Conservation (phyloP, 257 asterid genomes). For the Solanum clarkiae region DNA sequence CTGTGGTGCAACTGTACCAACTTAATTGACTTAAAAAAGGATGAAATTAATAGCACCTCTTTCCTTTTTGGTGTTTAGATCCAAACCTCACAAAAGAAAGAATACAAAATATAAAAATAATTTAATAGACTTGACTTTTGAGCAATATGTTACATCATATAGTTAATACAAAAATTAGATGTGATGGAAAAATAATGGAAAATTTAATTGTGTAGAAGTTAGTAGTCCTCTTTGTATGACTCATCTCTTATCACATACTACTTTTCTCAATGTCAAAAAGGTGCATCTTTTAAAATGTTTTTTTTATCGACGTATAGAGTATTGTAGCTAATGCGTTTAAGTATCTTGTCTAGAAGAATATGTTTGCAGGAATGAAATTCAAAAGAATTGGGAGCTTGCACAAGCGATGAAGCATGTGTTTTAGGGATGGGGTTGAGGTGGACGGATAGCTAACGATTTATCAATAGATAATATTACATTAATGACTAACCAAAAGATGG, state of each 20-base stretch:
- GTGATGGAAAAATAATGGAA: neutral
- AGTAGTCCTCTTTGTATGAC: neutral
- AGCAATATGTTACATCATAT: neutral
- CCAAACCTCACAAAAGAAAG: neutral
- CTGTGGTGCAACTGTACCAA: neutral
- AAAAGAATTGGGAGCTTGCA: too few species aligned
- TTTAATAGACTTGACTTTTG: neutral
- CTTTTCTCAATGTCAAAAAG: neutral
- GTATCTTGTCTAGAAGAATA: too few species aligned
- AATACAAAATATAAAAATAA: neutral
- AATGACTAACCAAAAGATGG: neutral
- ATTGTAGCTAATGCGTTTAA: too few species aligned
- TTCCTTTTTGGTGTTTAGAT: neutral
- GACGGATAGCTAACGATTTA: too few species aligned
- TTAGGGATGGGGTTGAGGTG: neutral
- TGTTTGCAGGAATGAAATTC: too few species aligned
- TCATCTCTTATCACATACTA: neutral
- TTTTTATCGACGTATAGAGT: too few species aligned
- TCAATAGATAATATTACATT: neutral
- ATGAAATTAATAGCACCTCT: neutral
- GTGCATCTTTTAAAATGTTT: neutral
- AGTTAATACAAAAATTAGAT: neutral
- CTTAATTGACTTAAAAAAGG: neutral
- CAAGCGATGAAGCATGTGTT: too few species aligned
- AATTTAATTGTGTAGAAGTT: neutral